Conservation (phyloP, 345 rosid genomes). For the Cardamine resedifolia region DNA sequence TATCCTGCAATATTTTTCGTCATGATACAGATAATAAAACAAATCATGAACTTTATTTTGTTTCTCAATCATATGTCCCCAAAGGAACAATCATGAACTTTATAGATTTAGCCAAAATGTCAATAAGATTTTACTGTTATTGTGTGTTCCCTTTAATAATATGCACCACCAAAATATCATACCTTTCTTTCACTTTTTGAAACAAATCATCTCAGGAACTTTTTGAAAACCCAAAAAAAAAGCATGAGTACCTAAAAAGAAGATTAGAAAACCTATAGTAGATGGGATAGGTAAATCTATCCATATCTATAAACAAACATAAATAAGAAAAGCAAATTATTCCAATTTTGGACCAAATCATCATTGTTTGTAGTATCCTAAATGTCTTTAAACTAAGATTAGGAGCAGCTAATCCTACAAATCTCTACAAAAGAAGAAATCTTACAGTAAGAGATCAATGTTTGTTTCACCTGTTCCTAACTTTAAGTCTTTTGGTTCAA, state of each 20-base stretch:
- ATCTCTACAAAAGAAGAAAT: conserved; percentile 21
- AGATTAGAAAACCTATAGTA: background rate
- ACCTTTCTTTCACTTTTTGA: conserved; percentile 22
- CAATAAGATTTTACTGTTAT: background rate
- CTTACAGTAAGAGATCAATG: conserved; percentile 29
- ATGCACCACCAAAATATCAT: background rate
- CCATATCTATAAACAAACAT: too few relatives aligned
- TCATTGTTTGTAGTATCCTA: conserved; percentile 3
- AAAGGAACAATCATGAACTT: conserved; percentile 5
- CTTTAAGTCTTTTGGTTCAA: conserved; percentile 3
- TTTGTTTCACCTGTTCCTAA: conserved; percentile 17
- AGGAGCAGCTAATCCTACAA: background rate
- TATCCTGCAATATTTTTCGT: background rate
- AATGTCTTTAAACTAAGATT: conserved; percentile 2
- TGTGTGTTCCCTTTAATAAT: conserved; percentile 18
- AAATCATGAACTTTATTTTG: background rate
- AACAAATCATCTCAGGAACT: conserved; percentile 11
- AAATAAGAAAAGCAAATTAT: background rate
- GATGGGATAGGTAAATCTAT: conserved; percentile 6
- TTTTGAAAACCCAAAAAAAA: conserved; percentile 10
- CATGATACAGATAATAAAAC: background rate
- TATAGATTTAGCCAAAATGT: conserved; percentile 2
- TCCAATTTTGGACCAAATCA: conserved; percentile 22
- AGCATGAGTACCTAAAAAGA: conserved; percentile 3
- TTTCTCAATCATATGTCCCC: background rate